These are phyloP conservation scores for Phlebopus sp. DNA, from an alignment of 1,284 basidiomycete species.

Conservation along the genomic window DNA sequence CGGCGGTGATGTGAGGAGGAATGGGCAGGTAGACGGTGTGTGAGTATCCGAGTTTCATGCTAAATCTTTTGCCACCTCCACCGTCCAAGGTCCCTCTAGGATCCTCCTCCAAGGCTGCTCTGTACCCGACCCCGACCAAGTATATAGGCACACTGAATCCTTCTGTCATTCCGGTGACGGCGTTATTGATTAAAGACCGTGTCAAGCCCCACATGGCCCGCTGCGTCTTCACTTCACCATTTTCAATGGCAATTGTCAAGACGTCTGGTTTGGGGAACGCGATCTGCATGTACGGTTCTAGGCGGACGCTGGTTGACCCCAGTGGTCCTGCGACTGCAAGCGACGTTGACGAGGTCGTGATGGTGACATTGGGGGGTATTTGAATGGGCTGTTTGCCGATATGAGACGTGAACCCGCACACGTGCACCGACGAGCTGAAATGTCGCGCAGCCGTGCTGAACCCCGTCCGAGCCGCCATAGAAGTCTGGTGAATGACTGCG, in stretches of 20 bases:
- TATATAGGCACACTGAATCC: constrained; percentile 84
- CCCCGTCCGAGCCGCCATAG: constrained; percentile 31
- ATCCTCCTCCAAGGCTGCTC: constrained; percentile 84
- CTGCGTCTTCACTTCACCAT: constrained; percentile 73
- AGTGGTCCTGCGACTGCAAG: constrained; percentile 74
- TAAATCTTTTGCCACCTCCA: constrained; percentile 63
- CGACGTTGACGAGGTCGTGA: constrained; percentile 51
- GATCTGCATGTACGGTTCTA: constrained; percentile 70
- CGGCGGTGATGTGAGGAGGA: constrained; percentile 75
- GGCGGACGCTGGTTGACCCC: constrained; percentile 66
- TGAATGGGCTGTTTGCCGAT: constrained; percentile 80
- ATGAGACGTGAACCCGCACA: constrained; percentile 54
- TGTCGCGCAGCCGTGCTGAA: constrained; percentile 33
- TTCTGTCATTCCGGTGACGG: constrained; percentile 84
- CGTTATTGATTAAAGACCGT: constrained; percentile 86
- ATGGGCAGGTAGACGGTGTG: constrained; percentile 85
- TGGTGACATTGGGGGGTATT: constrained; percentile 64
- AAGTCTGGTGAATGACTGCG: too few species aligned
- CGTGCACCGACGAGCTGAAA: constrained; percentile 44
- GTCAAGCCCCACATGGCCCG: constrained; percentile 93
- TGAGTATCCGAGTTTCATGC: constrained; percentile 90
- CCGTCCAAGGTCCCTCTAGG: constrained; percentile 62
- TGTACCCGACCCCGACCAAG: constrained; percentile 94
- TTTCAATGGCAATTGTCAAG: constrained; percentile 66
- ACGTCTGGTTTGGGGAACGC: constrained; percentile 48